Evolutionary conservation across 2,329 filamentous ascomycete genomes (phyloP).

Genomic region (Emergomyces orientalis): DNA sequence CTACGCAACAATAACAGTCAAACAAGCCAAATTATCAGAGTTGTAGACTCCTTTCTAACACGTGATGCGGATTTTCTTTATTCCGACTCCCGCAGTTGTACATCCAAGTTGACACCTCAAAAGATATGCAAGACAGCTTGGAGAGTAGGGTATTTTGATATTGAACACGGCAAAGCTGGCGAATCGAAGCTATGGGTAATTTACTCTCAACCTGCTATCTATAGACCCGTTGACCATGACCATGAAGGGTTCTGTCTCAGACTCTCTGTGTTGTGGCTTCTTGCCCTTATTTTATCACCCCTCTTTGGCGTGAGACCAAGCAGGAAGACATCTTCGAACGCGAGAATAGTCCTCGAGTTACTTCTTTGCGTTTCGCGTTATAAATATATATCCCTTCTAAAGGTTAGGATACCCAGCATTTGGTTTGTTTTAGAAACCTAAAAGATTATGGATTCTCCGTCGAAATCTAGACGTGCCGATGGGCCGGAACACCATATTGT

Average conservation of each 20-base stretch:
- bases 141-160: not conserved
- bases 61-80: not conserved
- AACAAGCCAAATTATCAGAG: not conserved
- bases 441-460: not conserved
- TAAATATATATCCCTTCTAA: not conserved
- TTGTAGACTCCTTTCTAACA: not conserved
- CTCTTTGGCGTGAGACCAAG: not conserved
- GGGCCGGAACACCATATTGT: constrained; percentile 35
- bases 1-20: not conserved
- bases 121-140: too few relatives aligned
- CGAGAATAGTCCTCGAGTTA: not conserved
- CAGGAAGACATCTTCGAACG: not conserved
- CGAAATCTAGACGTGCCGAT: constrained; percentile 11
- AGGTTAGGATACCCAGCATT: not conserved
- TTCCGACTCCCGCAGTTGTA: not conserved
- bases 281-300: not conserved
- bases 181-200: not conserved
- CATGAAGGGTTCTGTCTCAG: not conserved
- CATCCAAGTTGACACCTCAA: too few relatives aligned
- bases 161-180: not conserved
- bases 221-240: not conserved
- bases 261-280: not conserved
- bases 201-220: not conserved
- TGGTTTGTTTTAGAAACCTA: not conserved
- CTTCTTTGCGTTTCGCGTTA: not conserved